These are phyloP conservation scores for Rhododendron williamsianum DNA, from an alignment of 148 eudicot species.

Conservation along the genomic window DNA sequence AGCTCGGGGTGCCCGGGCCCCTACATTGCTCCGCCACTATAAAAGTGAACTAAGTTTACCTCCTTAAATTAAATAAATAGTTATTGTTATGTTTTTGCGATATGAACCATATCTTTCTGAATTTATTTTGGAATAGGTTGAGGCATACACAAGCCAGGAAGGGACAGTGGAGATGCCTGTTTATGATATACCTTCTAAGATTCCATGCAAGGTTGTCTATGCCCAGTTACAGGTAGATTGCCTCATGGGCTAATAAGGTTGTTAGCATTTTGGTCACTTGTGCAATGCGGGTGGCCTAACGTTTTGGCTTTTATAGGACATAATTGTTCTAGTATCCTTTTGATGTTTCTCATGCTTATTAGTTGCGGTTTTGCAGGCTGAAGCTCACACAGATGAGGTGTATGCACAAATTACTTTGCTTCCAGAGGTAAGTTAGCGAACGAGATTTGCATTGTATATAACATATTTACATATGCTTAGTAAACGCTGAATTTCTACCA, in stretches of 20 bases:
- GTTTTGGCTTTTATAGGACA: neutral
- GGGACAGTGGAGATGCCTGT: conserved; percentile 6
- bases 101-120: neutral
- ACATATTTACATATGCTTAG: neutral
- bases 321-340: neutral
- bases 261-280: neutral
- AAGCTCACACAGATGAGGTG: conserved; percentile 19
- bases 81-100: neutral
- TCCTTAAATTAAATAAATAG: neutral
- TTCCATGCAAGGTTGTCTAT: conserved; percentile 16
- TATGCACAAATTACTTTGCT: conserved; percentile 21
- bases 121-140: conserved; percentile 15
- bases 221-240: conserved; percentile 12
- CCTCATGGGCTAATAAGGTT: neutral
- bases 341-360: neutral
- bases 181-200: conserved; percentile 16
- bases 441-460: neutral
- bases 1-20: no score
- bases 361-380: conserved; percentile 15
- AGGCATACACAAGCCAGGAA: conserved; percentile 7
- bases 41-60: neutral
- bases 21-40: no score
- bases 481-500: neutral
- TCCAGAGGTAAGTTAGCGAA: conserved; percentile 6
- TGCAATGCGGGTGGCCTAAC: neutral